Conservation (phyloP, 2,329 filamentous ascomycete species). For the Colletotrichum sojae region DNA sequence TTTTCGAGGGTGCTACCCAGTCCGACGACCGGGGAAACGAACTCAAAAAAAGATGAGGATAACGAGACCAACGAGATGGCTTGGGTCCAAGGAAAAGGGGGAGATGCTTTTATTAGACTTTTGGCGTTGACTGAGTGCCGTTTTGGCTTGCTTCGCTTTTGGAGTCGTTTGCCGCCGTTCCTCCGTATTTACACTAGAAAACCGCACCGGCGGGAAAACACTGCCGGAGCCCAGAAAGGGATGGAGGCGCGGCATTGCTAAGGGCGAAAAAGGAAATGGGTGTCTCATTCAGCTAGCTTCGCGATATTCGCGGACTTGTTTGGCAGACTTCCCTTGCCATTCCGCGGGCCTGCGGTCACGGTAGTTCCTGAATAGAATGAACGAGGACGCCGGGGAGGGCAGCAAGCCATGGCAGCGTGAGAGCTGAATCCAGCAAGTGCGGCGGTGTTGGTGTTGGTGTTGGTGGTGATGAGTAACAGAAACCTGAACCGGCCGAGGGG, state of each 20-base stretch:
- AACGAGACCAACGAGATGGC: background rate
- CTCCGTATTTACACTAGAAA: background rate
- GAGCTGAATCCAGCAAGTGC: background rate
- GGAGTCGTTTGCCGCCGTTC: too few species aligned
- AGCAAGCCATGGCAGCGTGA: background rate
- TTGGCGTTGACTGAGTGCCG: background rate
- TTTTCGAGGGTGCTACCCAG: background rate
- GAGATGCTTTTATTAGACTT: slow-evolving; percentile 11
- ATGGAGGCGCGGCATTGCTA: background rate
- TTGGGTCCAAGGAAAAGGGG: background rate
- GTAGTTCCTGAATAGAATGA: too few species aligned
- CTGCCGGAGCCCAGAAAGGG: background rate
- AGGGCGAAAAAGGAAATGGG: background rate
- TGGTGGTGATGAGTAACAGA: too few species aligned
- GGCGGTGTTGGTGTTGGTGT: too few species aligned
- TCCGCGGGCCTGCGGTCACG: background rate
- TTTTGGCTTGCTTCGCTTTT: too few species aligned
- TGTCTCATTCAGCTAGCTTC: background rate
- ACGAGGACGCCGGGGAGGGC: background rate
- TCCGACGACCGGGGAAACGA: slow-evolving; percentile 1
- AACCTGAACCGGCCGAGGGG: slow-evolving; percentile 20
- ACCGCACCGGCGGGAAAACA: background rate
- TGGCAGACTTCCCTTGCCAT: slow-evolving; percentile 2
- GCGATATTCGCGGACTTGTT: background rate
- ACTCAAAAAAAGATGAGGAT: background rate